Conservation (phyloP, 148 eudicot species). For the Chenopodium album region DNA sequence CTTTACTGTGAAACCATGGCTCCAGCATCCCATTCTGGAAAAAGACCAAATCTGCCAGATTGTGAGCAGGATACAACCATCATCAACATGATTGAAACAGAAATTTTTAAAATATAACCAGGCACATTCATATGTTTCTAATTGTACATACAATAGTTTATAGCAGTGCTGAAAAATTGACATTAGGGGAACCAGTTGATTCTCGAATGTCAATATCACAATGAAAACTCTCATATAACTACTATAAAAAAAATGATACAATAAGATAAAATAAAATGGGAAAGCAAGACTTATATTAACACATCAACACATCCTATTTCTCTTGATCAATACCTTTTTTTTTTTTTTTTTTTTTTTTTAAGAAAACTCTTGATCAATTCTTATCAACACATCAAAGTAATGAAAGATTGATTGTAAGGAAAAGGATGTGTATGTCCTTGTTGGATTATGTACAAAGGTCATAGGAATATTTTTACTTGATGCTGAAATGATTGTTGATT, state of each 20-base stretch:
- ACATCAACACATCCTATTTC: too few relatives aligned
- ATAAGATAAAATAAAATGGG: too few relatives aligned
- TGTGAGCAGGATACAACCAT: conserved; percentile 41
- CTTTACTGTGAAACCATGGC: conserved; percentile 91
- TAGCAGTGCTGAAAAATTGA: not conserved
- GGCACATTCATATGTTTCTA: not conserved
- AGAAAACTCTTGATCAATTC: not conserved
- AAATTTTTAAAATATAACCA: not conserved
- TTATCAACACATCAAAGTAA: not conserved
- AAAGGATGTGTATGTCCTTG: not conserved
- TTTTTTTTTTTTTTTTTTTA: not conserved
- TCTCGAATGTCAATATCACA: not conserved
- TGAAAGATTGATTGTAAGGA: not conserved
- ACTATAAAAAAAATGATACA: too few relatives aligned
- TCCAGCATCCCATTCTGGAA: conserved; percentile 99
- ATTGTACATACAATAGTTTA: not conserved
- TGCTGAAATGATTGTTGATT: too few relatives aligned
- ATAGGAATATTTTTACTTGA: not conserved
- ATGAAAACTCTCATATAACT: not conserved
- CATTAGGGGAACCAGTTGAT: not conserved
- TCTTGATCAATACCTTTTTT: too few relatives aligned
- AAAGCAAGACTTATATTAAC: too few relatives aligned
- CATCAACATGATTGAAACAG: not conserved
- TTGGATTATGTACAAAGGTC: not conserved
- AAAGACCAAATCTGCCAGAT: conserved; percentile 98